Percentiles rank a stretch among this genome's conserved stretches.
phyloP scores from a whole-genome alignment of 1,284 basidiomycete genomes.

The Paramarasmius palmivorus region DNA sequence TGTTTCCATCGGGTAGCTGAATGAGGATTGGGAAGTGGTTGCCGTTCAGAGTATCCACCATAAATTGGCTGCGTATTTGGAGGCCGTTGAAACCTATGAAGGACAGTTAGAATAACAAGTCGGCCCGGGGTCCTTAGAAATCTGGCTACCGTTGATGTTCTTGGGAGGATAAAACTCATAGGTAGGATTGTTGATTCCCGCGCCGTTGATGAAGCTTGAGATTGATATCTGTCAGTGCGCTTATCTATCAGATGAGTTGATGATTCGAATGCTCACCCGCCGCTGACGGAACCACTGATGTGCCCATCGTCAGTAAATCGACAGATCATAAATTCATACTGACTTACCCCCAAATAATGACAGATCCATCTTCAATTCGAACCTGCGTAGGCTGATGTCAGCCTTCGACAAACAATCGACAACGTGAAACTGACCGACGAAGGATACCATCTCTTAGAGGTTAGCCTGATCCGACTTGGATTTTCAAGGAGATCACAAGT shows the following conservation, averaged over 20 bases:
- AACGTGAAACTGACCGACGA: slow-evolving; percentile 25
- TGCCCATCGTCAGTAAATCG: slow-evolving; percentile 20
- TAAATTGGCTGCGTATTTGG: slow-evolving; percentile 43
- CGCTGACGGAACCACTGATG: slow-evolving; percentile 10
- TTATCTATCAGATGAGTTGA: background rate
- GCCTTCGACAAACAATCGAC: slow-evolving; percentile 23
- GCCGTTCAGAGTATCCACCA: slow-evolving; percentile 51
- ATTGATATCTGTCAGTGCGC: slow-evolving; percentile 13
- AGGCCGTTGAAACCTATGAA: slow-evolving; percentile 25
- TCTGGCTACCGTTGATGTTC: slow-evolving; percentile 39
- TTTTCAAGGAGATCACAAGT: slow-evolving; percentile 36
- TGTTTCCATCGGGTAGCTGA: slow-evolving; percentile 44
- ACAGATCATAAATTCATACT: background rate
- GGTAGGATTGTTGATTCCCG: slow-evolving; percentile 34
- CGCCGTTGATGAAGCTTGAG: slow-evolving; percentile 29
- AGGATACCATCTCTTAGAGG: slow-evolving; percentile 38
- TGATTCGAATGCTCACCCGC: slow-evolving; percentile 14
- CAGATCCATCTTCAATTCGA: slow-evolving; percentile 22
- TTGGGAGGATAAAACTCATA: slow-evolving; percentile 49
- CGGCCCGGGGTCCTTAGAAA: slow-evolving; percentile 4
- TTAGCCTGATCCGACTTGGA: slow-evolving; percentile 29
- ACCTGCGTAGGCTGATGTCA: slow-evolving; percentile 9
- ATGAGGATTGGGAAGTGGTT: slow-evolving; percentile 61
- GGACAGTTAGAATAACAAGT: slow-evolving; percentile 5
- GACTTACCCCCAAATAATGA: slow-evolving; percentile 27